phyloP scores from a whole-genome alignment of 768 basidiomycete genomes.

The Kwoniella europaea region DNA sequence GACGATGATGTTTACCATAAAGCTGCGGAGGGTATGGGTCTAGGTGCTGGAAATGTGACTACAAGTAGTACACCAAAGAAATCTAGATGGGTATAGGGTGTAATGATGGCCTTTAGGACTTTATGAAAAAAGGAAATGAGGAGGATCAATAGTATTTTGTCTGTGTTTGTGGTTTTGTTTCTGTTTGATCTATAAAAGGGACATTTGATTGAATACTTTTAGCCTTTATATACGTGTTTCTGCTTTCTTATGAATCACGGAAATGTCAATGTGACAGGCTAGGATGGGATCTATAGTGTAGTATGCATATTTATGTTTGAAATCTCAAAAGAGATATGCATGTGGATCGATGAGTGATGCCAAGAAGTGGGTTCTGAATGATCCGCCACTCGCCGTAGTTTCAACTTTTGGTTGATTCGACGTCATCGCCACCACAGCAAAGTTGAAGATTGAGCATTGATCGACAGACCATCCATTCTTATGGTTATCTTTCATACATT shows the following conservation, averaged over 20 bases:
- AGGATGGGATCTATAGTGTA: not conserved
- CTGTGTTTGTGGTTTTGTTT: not conserved
- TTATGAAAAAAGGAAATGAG: not conserved
- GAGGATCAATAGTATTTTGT: not conserved
- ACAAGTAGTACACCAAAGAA: constrained; percentile 8
- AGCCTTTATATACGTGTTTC: not conserved
- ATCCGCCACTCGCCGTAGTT: not conserved
- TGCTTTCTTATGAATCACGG: no score
- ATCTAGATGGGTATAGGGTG: constrained; percentile 38
- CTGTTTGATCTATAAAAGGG: not conserved
- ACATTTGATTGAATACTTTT: not conserved
- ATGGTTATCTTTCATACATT: not conserved
- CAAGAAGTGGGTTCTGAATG: not conserved
- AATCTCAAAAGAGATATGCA: not conserved
- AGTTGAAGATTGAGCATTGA: constrained; percentile 1
- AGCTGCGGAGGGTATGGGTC: constrained; percentile 24
- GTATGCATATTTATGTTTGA: not conserved
- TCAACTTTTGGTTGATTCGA: not conserved
- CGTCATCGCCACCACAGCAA: constrained; percentile 3
- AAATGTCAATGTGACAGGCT: not conserved
- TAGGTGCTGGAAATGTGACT: constrained; percentile 6
- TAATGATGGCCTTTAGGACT: not conserved
- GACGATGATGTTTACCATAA: constrained; percentile 19
- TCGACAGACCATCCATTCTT: constrained; percentile 3
- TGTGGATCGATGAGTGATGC: not conserved